Evolutionary conservation across 148 eudicot genomes (phyloP), one percentile per base, ranked within the genome.

Genomic region (Talinum fruticosum): DNA sequence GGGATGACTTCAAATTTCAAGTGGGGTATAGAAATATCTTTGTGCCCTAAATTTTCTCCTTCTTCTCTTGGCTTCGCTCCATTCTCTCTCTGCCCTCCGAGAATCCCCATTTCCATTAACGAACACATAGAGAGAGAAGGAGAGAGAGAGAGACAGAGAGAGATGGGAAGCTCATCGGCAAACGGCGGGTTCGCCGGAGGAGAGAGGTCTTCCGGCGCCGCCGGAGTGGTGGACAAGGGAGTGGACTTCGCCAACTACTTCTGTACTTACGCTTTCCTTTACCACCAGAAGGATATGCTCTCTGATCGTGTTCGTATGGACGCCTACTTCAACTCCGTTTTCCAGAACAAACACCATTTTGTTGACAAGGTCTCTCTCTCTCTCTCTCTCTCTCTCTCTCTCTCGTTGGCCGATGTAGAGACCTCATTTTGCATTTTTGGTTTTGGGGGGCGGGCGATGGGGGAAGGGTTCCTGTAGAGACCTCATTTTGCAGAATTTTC

Each of bases 241-340:
- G 99, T 84, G 1, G 99, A 96, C 71, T 96, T 87, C 74, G 99
- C 99, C 16, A 96, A 96, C 80, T 96, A 96, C 64, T 96, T 93
- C 84, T 93, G 97, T 87, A 93, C 99, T 14, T 96, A 96, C 78
- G 87, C 92, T 47, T 96, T 90, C 74, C 92, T 96, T 51, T 96
- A 85, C 72, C 99, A 96, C 85, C 99, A 96, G 85, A 96, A 96
- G 69, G 95, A 93, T 84, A 96, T 96, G 99, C 95, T 96, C 62
- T 93, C 95, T 36, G 99, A 96, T 79, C 90, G 91, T 29, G 97
- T 96, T 41, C 83, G 99, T 23, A 96, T 96, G 99, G 92, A 96
- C 79, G 97, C 97, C 79, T 96, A 96, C 71, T 96, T 66, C 84
- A 84, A 91, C 66, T 84, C 99, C 65, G 81, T 96, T 69, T 93